Conservation (phyloP, 2,329 filamentous ascomycete species). For the Gaeumannomyces sp. region DNA sequence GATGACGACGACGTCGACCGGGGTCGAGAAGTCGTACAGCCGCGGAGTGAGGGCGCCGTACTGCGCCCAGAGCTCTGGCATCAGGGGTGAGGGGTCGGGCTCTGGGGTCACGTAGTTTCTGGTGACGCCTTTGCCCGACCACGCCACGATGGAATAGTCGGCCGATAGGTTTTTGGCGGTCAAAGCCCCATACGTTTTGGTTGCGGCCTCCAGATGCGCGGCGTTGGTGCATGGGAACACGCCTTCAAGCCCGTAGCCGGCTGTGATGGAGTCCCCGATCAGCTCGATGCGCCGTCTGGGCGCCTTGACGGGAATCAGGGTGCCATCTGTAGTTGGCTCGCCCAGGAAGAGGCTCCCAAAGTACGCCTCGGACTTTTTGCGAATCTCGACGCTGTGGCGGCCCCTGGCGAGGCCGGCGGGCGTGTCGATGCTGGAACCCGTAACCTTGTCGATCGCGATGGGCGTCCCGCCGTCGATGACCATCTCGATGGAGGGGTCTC, state of each 20-base stretch:
- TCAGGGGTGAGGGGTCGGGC: conserved; percentile 26
- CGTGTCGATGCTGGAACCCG: conserved; percentile 24
- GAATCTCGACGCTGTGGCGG: conserved; percentile 29
- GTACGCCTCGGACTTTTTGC: conserved; percentile 30
- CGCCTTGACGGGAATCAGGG: conserved; percentile 8
- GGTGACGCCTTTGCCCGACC: conserved; percentile 36
- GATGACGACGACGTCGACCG: conserved; percentile 33
- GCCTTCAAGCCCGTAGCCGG: conserved; percentile 37
- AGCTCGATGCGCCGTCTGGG: conserved; percentile 33
- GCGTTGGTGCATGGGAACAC: conserved; percentile 32
- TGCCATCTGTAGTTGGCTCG: conserved; percentile 16
- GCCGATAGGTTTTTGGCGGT: conserved; percentile 33
- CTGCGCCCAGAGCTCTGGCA: conserved; percentile 35
- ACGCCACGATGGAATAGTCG: conserved; percentile 37
- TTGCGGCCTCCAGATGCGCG: conserved; percentile 31
- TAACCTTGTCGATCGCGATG: conserved; percentile 23
- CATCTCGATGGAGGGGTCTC: conserved; percentile 28
- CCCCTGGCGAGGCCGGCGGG: conserved; percentile 24
- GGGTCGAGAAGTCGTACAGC: conserved; percentile 31
- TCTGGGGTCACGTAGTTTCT: conserved; percentile 30
- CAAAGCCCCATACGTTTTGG: conserved; percentile 35
- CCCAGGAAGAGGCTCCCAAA: conserved; percentile 29
- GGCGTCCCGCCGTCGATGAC: conserved; percentile 26
- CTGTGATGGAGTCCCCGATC: conserved; percentile 38
- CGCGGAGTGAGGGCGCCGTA: conserved; percentile 33